Conservation (phyloP, 805 yeast genomes). For the Yarrowia osloensis region DNA sequence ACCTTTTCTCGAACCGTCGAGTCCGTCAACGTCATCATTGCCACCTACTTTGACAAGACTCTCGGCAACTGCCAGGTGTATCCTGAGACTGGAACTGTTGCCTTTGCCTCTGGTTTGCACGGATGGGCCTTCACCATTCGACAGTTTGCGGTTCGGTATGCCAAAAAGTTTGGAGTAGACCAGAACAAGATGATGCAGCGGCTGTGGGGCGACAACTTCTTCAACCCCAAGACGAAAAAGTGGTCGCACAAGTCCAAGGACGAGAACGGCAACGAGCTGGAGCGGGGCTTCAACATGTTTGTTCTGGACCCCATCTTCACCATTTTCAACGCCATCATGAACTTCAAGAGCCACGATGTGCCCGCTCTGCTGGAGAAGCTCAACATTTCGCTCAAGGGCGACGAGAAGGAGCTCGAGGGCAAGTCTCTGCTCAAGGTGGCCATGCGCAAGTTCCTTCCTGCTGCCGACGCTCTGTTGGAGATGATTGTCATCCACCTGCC, state of each 20-base stretch:
- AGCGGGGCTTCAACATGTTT: constrained; percentile 99
- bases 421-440: constrained; percentile 96
- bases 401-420: constrained; percentile 98
- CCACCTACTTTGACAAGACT: constrained; percentile 87
- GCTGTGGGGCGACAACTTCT: constrained; percentile 99
- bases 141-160: constrained; percentile 96
- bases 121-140: constrained; percentile 99
- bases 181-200: constrained; percentile 96
- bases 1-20: constrained; percentile 98
- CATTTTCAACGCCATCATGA: constrained; percentile 95
- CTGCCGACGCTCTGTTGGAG: constrained; percentile 98
- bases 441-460: constrained; percentile 99
- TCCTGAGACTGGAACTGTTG: constrained; percentile 99
- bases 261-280: constrained; percentile 91
- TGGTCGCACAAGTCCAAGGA: constrained; percentile 96
- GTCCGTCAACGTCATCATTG: constrained; percentile 97
- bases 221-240: constrained; percentile 99
- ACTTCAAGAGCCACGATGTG: constrained; percentile 97
- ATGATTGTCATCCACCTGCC: constrained; percentile 98
- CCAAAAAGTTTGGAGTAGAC: constrained; percentile 99
- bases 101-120: constrained; percentile 99
- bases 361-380: constrained; percentile 89
- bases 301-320: constrained; percentile 98
- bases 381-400: constrained; percentile 89
- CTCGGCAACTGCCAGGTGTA: constrained; percentile 97